phyloP scores from a whole-genome alignment of 2,329 filamentous ascomycete genomes.

The Metarhizium guizhouense region DNA sequence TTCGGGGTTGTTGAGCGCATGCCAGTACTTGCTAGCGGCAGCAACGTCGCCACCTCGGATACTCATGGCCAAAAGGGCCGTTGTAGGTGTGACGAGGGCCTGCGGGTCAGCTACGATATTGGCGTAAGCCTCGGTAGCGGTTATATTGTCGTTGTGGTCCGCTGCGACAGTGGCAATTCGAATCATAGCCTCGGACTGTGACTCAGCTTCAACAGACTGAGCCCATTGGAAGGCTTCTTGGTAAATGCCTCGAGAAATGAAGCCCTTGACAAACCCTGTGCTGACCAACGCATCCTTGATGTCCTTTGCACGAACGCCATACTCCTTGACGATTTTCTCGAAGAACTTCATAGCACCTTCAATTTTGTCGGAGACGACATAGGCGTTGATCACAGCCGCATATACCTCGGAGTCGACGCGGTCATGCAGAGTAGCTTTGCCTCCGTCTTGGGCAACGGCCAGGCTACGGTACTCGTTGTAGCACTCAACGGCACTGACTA shows the following conservation, averaged over 20 bases:
- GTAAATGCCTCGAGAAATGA: conserved; percentile 62
- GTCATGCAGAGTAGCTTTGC: conserved; percentile 56
- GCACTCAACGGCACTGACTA: conserved; percentile 82
- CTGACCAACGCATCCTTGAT: conserved; percentile 65
- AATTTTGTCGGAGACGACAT: conserved; percentile 70
- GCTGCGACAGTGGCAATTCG: conserved; percentile 70
- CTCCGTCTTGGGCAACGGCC: conserved; percentile 75
- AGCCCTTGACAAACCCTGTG: conserved; percentile 70
- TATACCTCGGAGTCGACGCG: conserved; percentile 81
- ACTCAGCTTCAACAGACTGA: conserved; percentile 49
- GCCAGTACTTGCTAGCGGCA: conserved; percentile 73
- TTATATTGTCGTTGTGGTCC: conserved; percentile 62
- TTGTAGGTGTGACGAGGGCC: conserved; percentile 50
- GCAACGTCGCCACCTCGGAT: conserved; percentile 73
- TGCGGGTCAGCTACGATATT: conserved; percentile 43
- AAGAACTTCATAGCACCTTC: conserved; percentile 81
- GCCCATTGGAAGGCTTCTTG: conserved; percentile 68
- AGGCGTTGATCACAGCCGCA: conserved; percentile 83
- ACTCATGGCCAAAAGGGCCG: conserved; percentile 79
- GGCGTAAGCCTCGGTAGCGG: conserved; percentile 59
- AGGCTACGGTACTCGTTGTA: conserved; percentile 91
- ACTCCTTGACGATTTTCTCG: conserved; percentile 62
- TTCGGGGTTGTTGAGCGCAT: conserved; percentile 55
- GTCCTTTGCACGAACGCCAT: conserved; percentile 46
- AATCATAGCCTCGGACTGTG: conserved; percentile 56